These are phyloP conservation scores for Lactuca saligna DNA, from an alignment of 129 eudicot species.

Conservation along the genomic window DNA sequence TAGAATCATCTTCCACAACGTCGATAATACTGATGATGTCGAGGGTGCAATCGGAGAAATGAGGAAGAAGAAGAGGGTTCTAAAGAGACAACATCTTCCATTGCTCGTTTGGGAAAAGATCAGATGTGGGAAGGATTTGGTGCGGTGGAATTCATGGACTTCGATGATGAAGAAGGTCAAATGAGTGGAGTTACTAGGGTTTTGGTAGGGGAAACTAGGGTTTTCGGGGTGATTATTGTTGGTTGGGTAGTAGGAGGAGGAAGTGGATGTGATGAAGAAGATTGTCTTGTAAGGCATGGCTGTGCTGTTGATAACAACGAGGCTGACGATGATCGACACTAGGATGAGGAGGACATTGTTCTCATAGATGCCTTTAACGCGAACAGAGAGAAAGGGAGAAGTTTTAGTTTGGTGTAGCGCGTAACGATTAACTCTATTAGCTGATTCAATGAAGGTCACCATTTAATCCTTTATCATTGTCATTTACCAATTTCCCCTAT, in stretches of 20 bases:
- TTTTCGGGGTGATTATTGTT: constrained; percentile 15
- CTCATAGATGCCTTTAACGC: constrained; percentile 40
- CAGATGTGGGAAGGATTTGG: constrained; percentile 23
- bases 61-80: constrained; percentile 37
- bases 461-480: too few species aligned
- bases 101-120: constrained; percentile 29
- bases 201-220: constrained; percentile 38
- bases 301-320: constrained; percentile 46
- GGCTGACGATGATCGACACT: constrained; percentile 34
- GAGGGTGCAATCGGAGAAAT: constrained; percentile 50
- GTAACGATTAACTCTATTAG: too few species aligned
- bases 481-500: too few species aligned
- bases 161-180: constrained; percentile 53
- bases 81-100: constrained; percentile 5
- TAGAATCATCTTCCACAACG: constrained; percentile 55
- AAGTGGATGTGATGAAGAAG: constrained; percentile 66
- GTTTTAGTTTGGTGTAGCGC: neutral
- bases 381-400: constrained; percentile 7
- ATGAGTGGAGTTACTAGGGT: constrained; percentile 31
- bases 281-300: constrained; percentile 89
- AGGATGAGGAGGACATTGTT: constrained; percentile 27
- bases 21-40: constrained; percentile 85
- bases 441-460: too few species aligned
- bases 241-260: constrained; percentile 41
- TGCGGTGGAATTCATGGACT: constrained; percentile 32